Conservation (phyloP, 495 filamentous ascomycete species). For the Penicillium cataractarum region DNA sequence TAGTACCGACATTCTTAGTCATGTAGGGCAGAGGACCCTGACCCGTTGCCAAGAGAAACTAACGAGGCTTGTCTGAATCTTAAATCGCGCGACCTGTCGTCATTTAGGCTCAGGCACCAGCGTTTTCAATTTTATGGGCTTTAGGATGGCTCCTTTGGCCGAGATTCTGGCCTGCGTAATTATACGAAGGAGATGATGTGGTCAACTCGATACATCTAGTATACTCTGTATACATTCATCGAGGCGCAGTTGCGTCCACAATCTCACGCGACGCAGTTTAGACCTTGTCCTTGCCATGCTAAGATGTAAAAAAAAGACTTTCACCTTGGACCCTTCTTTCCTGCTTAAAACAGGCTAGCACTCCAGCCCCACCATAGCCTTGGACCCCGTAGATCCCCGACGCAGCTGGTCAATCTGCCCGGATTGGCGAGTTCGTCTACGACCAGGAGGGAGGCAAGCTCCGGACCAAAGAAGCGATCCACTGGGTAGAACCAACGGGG, state of each 20-base stretch:
- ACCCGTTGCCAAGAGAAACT: neutral
- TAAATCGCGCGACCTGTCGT: conserved; percentile 1
- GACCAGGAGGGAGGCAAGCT: neutral
- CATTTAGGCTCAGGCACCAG: conserved; percentile 10
- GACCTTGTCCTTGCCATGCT: no score
- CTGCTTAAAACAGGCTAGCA: neutral
- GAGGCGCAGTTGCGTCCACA: neutral
- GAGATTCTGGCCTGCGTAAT: no score
- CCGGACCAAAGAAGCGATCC: neutral
- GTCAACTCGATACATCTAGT: neutral
- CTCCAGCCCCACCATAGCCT: neutral
- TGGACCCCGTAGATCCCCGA: neutral
- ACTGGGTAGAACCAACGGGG: neutral
- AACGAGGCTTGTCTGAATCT: conserved; percentile 7
- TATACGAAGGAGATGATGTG: neutral
- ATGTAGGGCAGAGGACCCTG: neutral
- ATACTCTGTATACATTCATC: neutral
- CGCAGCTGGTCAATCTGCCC: neutral
- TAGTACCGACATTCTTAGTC: no score
- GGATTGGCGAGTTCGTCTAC: conserved; percentile 3
- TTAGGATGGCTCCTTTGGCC: no score
- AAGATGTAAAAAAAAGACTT: no score
- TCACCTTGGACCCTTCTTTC: neutral
- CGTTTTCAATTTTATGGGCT: neutral
- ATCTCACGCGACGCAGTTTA: neutral